Percentiles rank a stretch among this genome's conserved stretches.
These are phyloP conservation scores for Lolium multiflorum DNA, from an alignment of 176 grass and related monocot genomes.

Conservation along the genomic window DNA sequence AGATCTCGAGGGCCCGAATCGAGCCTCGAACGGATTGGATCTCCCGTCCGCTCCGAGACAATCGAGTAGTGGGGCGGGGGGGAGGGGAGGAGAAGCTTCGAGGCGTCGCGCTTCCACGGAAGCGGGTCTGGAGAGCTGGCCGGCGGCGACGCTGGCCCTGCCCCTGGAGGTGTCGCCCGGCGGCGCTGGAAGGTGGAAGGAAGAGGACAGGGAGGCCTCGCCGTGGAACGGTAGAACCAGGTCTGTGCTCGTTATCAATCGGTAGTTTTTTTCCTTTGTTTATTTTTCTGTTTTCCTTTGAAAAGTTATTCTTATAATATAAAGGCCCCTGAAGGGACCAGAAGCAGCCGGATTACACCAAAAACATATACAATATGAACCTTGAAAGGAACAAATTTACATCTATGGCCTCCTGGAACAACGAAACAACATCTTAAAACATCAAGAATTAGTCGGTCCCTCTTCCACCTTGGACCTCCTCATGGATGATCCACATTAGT, in stretches of 20 bases:
- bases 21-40: conserved; percentile 2
- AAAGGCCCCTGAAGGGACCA: background rate
- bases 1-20: background rate
- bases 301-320: background rate
- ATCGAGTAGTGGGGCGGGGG: background rate
- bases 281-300: background rate
- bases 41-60: conserved; percentile 22
- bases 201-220: background rate
- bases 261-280: background rate
- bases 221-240: conserved; percentile 28
- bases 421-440: background rate
- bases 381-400: background rate
- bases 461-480: background rate
- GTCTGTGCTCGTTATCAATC: conserved; percentile 27
- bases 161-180: conserved; percentile 1
- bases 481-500: no score
- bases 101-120: background rate
- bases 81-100: background rate
- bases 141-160: background rate
- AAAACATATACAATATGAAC: background rate
- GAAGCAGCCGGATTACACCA: background rate
- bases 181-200: conserved; percentile 6
- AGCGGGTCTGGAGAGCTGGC: background rate
- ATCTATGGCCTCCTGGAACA: background rate
- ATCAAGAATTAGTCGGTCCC: background rate